These are phyloP conservation scores for Tetrapisispora phaffii DNA, from an alignment of 805 yeast species.

Conservation along the genomic window DNA sequence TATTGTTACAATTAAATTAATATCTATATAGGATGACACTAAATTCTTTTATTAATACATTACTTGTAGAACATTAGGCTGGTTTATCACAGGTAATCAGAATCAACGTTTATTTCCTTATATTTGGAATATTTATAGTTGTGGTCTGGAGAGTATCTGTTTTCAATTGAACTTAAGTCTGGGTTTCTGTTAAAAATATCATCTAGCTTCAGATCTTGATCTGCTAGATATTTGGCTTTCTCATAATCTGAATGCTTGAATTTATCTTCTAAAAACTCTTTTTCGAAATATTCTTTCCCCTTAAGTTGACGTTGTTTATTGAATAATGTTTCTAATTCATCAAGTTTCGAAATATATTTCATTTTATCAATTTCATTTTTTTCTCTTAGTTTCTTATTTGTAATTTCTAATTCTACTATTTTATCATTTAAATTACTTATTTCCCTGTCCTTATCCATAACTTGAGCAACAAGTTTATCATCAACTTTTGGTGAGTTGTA, in stretches of 20 bases:
- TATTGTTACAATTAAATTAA: background rate
- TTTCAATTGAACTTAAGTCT: background rate
- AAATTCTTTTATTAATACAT: background rate
- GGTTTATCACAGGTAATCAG: background rate
- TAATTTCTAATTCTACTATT: constrained; percentile 5
- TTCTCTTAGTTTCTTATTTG: background rate
- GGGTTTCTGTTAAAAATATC: constrained; percentile 1
- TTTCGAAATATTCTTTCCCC: background rate
- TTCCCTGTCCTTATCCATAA: constrained; percentile 18
- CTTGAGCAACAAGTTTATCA: constrained; percentile 17
- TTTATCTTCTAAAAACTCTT: background rate
- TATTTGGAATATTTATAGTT: background rate
- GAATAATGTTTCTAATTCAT: constrained; percentile 22
- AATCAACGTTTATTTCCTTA: background rate
- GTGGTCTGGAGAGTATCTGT: background rate
- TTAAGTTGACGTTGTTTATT: background rate
- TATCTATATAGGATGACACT: background rate
- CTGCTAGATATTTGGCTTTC: background rate
- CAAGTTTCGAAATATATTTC: constrained; percentile 20
- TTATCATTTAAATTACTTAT: constrained; percentile 25
- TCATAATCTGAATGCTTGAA: background rate
- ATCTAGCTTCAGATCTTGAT: background rate
- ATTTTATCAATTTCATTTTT: constrained; percentile 2
- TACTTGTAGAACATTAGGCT: background rate
- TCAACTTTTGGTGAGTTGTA: constrained; percentile 16